A percentile compares a stretch with the other conserved stretches of the same genome.
These are phyloP conservation scores for Aureobasidium pullulans DNA, from an alignment of 2,329 filamentous ascomycete genomes.

Conservation along the genomic window DNA sequence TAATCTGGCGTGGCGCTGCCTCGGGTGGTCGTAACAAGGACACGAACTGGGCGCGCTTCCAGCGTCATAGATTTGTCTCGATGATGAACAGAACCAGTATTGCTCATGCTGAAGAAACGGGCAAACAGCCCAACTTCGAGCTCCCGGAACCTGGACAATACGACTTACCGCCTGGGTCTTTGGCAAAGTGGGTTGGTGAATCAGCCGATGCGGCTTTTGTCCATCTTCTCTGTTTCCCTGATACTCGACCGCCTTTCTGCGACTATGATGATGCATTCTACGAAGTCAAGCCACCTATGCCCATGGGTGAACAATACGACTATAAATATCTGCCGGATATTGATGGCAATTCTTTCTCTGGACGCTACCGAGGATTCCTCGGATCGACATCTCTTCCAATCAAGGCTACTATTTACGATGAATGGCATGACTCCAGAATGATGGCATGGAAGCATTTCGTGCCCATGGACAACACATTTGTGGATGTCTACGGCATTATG, in stretches of 20 bases:
- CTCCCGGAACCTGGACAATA: conserved; percentile 33
- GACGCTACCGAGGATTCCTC: conserved; percentile 48
- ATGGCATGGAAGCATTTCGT: conserved; percentile 75
- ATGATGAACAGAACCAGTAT: conserved; percentile 64
- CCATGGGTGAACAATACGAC: conserved; percentile 36
- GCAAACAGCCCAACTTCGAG: conserved; percentile 31
- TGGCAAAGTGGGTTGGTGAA: conserved; percentile 34
- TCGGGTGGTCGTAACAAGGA: conserved; percentile 40
- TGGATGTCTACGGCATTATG: conserved; percentile 65
- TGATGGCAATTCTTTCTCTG: conserved; percentile 54
- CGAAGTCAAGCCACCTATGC: conserved; percentile 23
- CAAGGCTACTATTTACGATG: conserved; percentile 69
- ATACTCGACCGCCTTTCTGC: conserved; percentile 33
- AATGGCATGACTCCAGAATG: conserved; percentile 68
- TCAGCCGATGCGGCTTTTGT: conserved; percentile 38
- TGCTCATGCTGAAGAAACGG: conserved; percentile 38
- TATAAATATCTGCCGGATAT: conserved; percentile 69
- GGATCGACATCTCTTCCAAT: conserved; percentile 62
- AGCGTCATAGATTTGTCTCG: conserved; percentile 66
- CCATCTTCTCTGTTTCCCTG: conserved; percentile 38
- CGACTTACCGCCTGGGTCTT: conserved; percentile 25
- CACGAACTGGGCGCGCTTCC: conserved; percentile 63
- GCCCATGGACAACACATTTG: conserved; percentile 67
- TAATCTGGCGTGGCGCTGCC: conserved; percentile 43
- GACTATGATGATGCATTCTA: conserved; percentile 40